Percentiles rank a stretch among this genome's conserved stretches.
Evolutionary conservation across 2,329 filamentous ascomycete species (phyloP).

Genomic region (Pezicula neosporulosa): DNA sequence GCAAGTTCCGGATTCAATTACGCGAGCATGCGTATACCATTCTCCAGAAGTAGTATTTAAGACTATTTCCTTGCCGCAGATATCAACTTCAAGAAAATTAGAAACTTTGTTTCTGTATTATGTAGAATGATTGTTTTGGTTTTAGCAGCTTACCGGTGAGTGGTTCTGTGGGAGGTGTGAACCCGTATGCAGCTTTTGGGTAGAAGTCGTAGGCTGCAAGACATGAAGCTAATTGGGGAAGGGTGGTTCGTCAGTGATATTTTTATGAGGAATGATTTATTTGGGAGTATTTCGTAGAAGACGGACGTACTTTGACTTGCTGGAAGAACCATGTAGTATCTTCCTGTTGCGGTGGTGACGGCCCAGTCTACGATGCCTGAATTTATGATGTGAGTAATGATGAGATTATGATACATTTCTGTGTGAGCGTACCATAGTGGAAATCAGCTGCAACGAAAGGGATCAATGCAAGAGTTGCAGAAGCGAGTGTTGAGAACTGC

Average conservation of each 20-base stretch:
- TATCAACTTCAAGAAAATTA: background rate
- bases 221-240: background rate
- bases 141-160: background rate
- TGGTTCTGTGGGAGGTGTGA: background rate
- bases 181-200: background rate
- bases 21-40: background rate
- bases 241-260: background rate
- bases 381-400: background rate
- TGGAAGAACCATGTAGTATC: background rate
- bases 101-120: background rate
- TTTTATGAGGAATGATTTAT: background rate
- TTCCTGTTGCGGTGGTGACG: background rate
- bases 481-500: background rate
- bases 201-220: conserved; percentile 1
- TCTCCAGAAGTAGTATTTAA: background rate
- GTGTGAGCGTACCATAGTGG: background rate
- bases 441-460: background rate
- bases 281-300: too few relatives aligned
- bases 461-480: background rate
- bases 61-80: background rate
- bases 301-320: background rate
- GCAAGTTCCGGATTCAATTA: background rate
- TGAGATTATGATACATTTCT: background rate
- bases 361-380: background rate
- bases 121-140: background rate